Evolutionary conservation across 768 basidiomycete genomes (phyloP).

Genomic region (Kockovaella imperatae): DNA sequence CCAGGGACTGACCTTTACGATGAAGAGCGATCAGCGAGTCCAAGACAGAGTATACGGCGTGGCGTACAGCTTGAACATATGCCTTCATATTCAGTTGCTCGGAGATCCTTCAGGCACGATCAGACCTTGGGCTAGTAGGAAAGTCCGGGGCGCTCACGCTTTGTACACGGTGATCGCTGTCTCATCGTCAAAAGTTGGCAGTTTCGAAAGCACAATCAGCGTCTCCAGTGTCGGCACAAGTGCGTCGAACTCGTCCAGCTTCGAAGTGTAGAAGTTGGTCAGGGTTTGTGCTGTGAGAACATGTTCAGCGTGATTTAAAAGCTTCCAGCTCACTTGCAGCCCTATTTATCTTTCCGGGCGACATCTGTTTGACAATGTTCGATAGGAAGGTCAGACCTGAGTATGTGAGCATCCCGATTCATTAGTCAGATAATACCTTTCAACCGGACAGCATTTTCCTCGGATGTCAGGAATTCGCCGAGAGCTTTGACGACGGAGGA

Average conservation of each 20-base stretch:
- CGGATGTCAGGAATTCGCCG: constrained; percentile 78
- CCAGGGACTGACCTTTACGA: constrained; percentile 53
- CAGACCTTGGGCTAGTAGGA: neutral
- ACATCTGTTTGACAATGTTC: constrained; percentile 57
- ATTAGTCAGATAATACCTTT: constrained; percentile 62
- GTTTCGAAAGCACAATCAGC: constrained; percentile 57
- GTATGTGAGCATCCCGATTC: neutral
- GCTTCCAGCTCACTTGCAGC: constrained; percentile 61
- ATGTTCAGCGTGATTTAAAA: neutral
- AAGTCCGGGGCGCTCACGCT: constrained; percentile 51
- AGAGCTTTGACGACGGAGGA: constrained; percentile 76
- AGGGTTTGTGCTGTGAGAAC: constrained; percentile 63
- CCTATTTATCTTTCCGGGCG: constrained; percentile 59
- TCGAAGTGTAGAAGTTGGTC: constrained; percentile 71
- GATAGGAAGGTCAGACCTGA: constrained; percentile 80
- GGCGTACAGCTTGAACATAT: constrained; percentile 72
- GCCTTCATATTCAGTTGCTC: constrained; percentile 70
- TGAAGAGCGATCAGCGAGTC: constrained; percentile 68
- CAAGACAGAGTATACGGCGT: constrained; percentile 69
- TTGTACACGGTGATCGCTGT: constrained; percentile 58
- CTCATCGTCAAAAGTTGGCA: constrained; percentile 57
- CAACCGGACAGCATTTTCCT: constrained; percentile 66
- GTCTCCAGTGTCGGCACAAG: constrained; percentile 75
- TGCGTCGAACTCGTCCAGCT: constrained; percentile 77
- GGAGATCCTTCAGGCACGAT: constrained; percentile 59